phyloP scores from a whole-genome alignment of 192 early-diverging fungal genomes.

The Chytriomyces hyalinus region DNA sequence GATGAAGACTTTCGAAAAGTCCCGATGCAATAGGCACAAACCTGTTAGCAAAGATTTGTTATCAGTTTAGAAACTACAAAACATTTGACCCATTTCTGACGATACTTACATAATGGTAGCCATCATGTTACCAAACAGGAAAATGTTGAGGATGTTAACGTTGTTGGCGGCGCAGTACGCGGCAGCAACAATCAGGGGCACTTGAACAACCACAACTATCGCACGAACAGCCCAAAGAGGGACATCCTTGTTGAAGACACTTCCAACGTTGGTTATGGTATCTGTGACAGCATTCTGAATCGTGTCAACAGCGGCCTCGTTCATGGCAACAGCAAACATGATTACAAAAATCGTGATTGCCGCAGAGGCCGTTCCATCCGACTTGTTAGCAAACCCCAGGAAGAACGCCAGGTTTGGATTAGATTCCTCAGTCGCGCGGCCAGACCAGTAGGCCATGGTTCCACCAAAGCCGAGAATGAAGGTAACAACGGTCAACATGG shows the following conservation, averaged over 20 bases:
- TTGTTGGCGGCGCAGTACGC: constrained; percentile 6
- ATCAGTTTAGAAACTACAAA: too few species aligned
- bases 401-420: constrained; percentile 45
- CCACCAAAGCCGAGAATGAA: constrained; percentile 37
- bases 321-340: constrained; percentile 51
- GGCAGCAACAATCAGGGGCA: constrained; percentile 2
- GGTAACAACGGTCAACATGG: constrained; percentile 34
- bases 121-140: constrained; percentile 47
- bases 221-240: constrained; percentile 2
- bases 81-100: too few species aligned
- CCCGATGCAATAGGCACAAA: constrained; percentile 47
- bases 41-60: too few species aligned
- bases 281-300: constrained; percentile 50
- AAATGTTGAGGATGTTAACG: constrained; percentile 30
- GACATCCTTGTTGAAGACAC: constrained; percentile 18
- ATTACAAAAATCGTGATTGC: constrained; percentile 44
- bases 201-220: constrained; percentile 4
- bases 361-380: constrained; percentile 21
- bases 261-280: constrained; percentile 38
- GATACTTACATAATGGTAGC: constrained; percentile 25
- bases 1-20: constrained; percentile 31
- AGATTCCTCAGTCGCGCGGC: constrained; percentile 21
- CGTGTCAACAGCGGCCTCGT: constrained; percentile 54
- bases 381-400: constrained; percentile 22
- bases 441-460: constrained; percentile 39